Evolutionary conservation across 257 asterid species (phyloP).

Genomic region (Solanum virginianum): DNA sequence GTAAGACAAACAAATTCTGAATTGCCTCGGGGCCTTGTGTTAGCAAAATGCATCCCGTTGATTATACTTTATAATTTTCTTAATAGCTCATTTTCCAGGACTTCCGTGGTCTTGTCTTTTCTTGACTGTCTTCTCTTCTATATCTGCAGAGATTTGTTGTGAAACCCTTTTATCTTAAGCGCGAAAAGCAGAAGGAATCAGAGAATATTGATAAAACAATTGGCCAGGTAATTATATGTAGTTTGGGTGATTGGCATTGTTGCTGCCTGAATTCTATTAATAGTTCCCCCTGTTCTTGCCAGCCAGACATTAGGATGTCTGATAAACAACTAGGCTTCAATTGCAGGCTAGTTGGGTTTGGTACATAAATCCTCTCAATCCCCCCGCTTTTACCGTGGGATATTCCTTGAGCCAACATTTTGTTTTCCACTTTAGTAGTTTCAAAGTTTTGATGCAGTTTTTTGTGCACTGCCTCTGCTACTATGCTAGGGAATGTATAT

Average conservation of each 20-base stretch:
- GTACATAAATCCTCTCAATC: background rate
- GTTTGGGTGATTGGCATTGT: background rate
- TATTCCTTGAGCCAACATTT: background rate
- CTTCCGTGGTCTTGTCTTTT: background rate
- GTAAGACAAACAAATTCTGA: background rate
- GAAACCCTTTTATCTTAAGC: conserved; percentile 65
- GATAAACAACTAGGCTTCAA: background rate
- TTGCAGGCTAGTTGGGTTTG: background rate
- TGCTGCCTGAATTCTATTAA: background rate
- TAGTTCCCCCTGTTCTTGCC: background rate
- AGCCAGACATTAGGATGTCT: background rate
- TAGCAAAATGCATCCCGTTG: background rate
- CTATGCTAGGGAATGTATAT: background rate
- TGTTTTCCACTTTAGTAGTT: background rate
- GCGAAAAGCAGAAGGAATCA: conserved; percentile 58
- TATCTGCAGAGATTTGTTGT: conserved; percentile 59
- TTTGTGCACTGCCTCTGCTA: background rate
- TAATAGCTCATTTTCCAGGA: background rate
- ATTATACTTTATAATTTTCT: background rate
- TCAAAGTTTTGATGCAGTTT: background rate
- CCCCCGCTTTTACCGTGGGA: background rate
- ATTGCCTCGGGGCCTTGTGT: background rate
- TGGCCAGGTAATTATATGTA: conserved; percentile 41
- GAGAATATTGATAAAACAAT: conserved; percentile 55
- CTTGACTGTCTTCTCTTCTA: background rate